Evolutionary conservation across 768 basidiomycete species (phyloP).

Genomic region (Rhodotorula kratochvilovae): DNA sequence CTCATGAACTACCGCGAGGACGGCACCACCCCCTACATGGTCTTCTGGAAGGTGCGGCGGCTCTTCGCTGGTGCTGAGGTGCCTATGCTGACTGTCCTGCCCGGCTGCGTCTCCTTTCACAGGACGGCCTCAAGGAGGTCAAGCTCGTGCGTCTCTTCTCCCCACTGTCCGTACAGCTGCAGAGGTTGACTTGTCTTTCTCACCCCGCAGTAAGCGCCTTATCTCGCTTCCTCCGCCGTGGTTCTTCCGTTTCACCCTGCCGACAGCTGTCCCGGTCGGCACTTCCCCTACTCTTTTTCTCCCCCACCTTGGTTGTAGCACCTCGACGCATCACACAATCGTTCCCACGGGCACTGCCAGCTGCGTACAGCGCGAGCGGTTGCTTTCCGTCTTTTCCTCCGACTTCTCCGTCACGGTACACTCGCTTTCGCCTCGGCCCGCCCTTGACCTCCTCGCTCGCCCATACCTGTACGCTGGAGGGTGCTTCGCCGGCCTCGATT

Average conservation of each 20-base stretch:
- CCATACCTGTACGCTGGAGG: too few relatives aligned
- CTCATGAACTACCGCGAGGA: slow-evolving; percentile 82
- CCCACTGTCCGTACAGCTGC: too few relatives aligned
- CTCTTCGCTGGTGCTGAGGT: neutral
- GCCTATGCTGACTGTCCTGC: too few relatives aligned
- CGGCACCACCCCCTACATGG: slow-evolving; percentile 44
- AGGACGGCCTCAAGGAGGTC: slow-evolving; percentile 76
- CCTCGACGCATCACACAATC: neutral
- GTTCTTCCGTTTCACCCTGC: neutral
- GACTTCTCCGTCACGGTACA: too few relatives aligned
- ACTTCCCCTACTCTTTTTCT: neutral
- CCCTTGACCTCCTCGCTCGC: too few relatives aligned
- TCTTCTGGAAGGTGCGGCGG: slow-evolving; percentile 3
- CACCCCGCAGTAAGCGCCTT: neutral
- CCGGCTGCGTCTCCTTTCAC: slow-evolving; percentile 86
- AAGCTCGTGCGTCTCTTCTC: slow-evolving; percentile 31
- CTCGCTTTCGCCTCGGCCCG: too few relatives aligned
- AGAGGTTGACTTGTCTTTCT: neutral
- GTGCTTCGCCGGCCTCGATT: too few relatives aligned
- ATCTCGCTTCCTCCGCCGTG: neutral
- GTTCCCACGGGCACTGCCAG: too few relatives aligned
- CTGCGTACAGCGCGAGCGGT: too few relatives aligned
- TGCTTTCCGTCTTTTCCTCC: too few relatives aligned
- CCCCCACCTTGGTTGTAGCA: neutral
- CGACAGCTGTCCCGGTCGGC: neutral